Conservation (phyloP, 148 eudicot species). For the Selenicereus undatus region DNA sequence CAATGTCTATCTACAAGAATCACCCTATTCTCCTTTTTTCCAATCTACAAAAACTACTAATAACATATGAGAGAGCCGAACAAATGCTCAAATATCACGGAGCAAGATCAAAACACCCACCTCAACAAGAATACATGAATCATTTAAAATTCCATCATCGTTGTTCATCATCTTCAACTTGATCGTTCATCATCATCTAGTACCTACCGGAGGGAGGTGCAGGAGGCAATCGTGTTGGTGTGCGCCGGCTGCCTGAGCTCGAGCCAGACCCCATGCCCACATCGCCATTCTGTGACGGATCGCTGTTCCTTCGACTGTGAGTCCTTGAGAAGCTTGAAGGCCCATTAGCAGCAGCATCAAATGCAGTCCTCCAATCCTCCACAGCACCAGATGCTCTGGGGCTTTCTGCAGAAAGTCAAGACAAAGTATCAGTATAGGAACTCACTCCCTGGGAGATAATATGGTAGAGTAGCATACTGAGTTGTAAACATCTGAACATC, state of each 20-base stretch:
- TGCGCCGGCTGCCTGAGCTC: slow-evolving; percentile 71
- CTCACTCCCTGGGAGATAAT: not conserved
- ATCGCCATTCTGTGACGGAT: slow-evolving; percentile 82
- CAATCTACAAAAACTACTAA: slow-evolving; percentile 48
- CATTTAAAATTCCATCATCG: slow-evolving; percentile 17
- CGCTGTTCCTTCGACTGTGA: slow-evolving; percentile 69
- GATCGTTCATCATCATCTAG: slow-evolving; percentile 37
- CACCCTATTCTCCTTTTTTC: slow-evolving; percentile 21
- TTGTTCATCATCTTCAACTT: slow-evolving; percentile 11
- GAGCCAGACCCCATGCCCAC: slow-evolving; percentile 50
- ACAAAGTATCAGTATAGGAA: not conserved
- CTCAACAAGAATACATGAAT: slow-evolving; percentile 48
- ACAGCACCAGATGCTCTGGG: slow-evolving; percentile 58
- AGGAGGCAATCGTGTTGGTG: slow-evolving; percentile 90
- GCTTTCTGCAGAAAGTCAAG: slow-evolving; percentile 52
- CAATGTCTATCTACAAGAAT: slow-evolving; percentile 59
- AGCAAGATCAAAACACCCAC: slow-evolving; percentile 36
- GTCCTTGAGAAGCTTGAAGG: slow-evolving; percentile 54
- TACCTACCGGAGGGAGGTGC: slow-evolving; percentile 86
- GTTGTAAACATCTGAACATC: not conserved
- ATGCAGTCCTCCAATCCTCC: slow-evolving; percentile 96
- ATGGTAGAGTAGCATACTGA: not conserved
- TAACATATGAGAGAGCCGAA: slow-evolving; percentile 37
- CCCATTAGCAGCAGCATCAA: slow-evolving; percentile 95
- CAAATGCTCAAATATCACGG: slow-evolving; percentile 35